Percentiles rank a stretch among this genome's conserved stretches.
These are phyloP conservation scores for Globisporangium nodosum DNA, from an alignment of 352 stramenopile species.

Conservation along the genomic window DNA sequence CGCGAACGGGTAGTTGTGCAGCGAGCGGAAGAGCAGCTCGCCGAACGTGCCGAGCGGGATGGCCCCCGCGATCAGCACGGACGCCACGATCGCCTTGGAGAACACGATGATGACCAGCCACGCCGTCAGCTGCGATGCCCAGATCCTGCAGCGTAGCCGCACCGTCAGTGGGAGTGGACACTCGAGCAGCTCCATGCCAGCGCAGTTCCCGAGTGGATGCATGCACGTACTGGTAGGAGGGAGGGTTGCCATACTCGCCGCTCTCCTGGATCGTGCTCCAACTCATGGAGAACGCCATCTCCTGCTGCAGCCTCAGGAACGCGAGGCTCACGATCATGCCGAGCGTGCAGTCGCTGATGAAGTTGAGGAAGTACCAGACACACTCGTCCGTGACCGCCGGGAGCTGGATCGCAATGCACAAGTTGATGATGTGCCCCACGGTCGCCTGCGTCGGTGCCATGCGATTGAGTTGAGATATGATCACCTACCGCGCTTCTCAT, in stretches of 20 bases:
- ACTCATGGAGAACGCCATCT: constrained; percentile 65
- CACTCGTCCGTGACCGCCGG: constrained; percentile 79
- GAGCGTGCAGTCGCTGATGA: constrained; percentile 75
- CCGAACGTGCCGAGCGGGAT: constrained; percentile 48
- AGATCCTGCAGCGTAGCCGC: constrained; percentile 26
- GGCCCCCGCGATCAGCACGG: constrained; percentile 50
- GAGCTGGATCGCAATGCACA: constrained; percentile 61
- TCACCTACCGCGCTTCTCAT: background rate
- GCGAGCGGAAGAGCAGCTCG: constrained; percentile 55
- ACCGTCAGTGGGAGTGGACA: background rate
- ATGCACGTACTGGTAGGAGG: constrained; percentile 37
- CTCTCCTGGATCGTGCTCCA: constrained; percentile 73
- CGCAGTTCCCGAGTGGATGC: background rate
- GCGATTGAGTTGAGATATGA: no score
- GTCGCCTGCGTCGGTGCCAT: constrained; percentile 24
- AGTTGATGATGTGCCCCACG: constrained; percentile 66
- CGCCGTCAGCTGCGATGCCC: constrained; percentile 44
- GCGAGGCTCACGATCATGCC: constrained; percentile 72
- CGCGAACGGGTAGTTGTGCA: constrained; percentile 55
- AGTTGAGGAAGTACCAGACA: constrained; percentile 86
- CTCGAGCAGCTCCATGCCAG: background rate
- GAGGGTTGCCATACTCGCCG: constrained; percentile 69
- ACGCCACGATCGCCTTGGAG: constrained; percentile 73
- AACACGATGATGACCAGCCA: constrained; percentile 80
- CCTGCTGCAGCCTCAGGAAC: constrained; percentile 70